Evolutionary conservation across 78 protist genomes (phyloP), one percentile per base, ranked within the genome.

Genomic region (Isochrysis galbana): DNA sequence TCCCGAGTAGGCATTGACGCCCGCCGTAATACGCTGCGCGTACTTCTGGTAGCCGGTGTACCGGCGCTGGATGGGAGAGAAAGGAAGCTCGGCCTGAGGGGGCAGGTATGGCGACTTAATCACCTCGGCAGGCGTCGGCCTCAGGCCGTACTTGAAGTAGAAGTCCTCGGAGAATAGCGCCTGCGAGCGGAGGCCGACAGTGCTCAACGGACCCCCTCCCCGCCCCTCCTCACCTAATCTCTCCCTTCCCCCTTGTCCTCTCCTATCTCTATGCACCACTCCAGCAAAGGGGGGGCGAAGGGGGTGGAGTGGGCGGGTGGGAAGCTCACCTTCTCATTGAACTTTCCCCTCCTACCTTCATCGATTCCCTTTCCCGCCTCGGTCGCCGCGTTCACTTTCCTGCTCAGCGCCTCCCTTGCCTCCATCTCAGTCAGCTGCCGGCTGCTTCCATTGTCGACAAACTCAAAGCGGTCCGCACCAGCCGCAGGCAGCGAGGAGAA

Each of bases 101-200:
- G 61, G 61, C 61, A 51, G 29, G 61, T 51, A 51, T 14, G 61
- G 61, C 61, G 61, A 51, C 32, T 17, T 29, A 41, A 22, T 2
- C 44, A 39, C 46, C 74, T 77, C 84, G 19, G 5, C 23, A 0
- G 84, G 46, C 0, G 44, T 4, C 21, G 84, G 84, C 2, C 84
- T 41, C 47, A 77, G 46, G 22, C 84, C 84, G 46, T 77, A 77
- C 84, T 77, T 77, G 46, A 39, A 77, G 84, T 77, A 77, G 84
- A 77, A 77, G n/a, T 77, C 84, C 46, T 77, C 84, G n/a, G 47
- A 77, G 46, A 77, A 77, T 41, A 77, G 84, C 41, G 80, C 61
- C n/a, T n/a, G n/a, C n/a, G n/a, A n/a, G n/a, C n/a, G n/a, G n/a
- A n/a, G n/a, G n/a, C n/a, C n/a, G n/a, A n/a, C n/a, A n/a, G n/a